Base-by-base conservation (phyloP, 1,284 basidiomycete genomes). In the Melampsora americana region DNA sequence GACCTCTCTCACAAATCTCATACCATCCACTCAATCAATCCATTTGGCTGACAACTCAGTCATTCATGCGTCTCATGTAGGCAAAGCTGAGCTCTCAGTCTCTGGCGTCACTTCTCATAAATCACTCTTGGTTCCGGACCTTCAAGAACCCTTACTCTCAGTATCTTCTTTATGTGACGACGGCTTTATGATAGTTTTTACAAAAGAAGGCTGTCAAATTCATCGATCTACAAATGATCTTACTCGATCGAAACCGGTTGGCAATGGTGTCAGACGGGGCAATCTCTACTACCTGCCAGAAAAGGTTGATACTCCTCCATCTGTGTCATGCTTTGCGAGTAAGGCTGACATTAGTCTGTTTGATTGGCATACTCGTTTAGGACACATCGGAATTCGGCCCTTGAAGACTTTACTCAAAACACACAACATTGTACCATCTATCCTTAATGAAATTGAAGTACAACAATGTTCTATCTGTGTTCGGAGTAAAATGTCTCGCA, bases 271-370 rank as follows among this genome's bases (percentile, higher is more conserved):
- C 48, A 14, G 48, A 46, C n/a, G 28, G 18, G 48, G 66, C 14
- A 56, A 69, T 48, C 48, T 69, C 3, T 69, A 53, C 30, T 69
- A 69, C 48, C 32, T 69, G n/a, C 66, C 28, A 7, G n/a, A 42
- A 23, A 32, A 23, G 1, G n/a, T 6, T 9, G 50, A 50, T 30
- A 69, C 18, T 7, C 30, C n/a, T 16, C 20, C 46, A 11, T 48
- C 46, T 48, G 46, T 20, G 11, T 48, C 46, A 11, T n/a, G n/a
- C n/a, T n/a, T n/a, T n/a, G n/a, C n/a, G n/a, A n/a, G n/a, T n/a
- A n/a, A n/a, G n/a, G n/a, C n/a, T n/a, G n/a, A n/a, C n/a, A n/a
- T n/a, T n/a, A n/a, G n/a, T n/a, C n/a, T n/a, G n/a, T n/a, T n/a
- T n/a, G n/a, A n/a, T n/a, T n/a, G n/a, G n/a, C n/a, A n/a, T n/a